Conservation (phyloP, 495 filamentous ascomycete genomes). For the Penicillium riverlandense region DNA sequence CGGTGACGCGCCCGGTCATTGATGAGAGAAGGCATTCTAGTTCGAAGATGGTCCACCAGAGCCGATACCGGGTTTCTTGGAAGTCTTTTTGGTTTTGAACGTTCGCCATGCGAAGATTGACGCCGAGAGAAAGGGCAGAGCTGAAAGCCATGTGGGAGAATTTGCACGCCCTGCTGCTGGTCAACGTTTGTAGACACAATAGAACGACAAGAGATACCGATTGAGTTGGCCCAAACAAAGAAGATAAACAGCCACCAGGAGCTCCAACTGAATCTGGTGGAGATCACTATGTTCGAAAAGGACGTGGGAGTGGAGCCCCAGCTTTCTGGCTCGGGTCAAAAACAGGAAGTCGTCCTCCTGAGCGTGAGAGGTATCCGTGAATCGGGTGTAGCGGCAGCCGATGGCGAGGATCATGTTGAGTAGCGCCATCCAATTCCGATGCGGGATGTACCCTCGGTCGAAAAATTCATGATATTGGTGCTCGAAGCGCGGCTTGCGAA, state of each 20-base stretch:
- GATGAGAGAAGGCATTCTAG: constrained; percentile 51
- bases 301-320: constrained; percentile 41
- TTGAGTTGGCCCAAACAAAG: constrained; percentile 53
- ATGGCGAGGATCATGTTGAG: constrained; percentile 63
- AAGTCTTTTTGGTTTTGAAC: constrained; percentile 36
- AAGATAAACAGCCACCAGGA: constrained; percentile 52
- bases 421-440: constrained; percentile 47
- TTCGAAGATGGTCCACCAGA: constrained; percentile 59
- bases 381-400: constrained; percentile 38
- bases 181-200: neutral
- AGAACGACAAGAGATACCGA: constrained; percentile 33
- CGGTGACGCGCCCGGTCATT: constrained; percentile 55
- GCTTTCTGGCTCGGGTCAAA: constrained; percentile 47
- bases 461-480: constrained; percentile 36
- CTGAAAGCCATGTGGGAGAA: constrained; percentile 52
- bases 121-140: constrained; percentile 49
- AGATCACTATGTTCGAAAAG: constrained; percentile 51
- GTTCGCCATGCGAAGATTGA: constrained; percentile 53
- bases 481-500: constrained; percentile 35
- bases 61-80: constrained; percentile 50
- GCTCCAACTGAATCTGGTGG: constrained; percentile 51
- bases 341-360: constrained; percentile 49
- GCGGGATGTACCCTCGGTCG: constrained; percentile 12
- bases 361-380: constrained; percentile 27
- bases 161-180: constrained; percentile 48